Evolutionary conservation across 192 early-diverging fungal genomes (phyloP), one percentile per base, ranked within the genome.

Genomic region (Backusella tuberculispora): DNA sequence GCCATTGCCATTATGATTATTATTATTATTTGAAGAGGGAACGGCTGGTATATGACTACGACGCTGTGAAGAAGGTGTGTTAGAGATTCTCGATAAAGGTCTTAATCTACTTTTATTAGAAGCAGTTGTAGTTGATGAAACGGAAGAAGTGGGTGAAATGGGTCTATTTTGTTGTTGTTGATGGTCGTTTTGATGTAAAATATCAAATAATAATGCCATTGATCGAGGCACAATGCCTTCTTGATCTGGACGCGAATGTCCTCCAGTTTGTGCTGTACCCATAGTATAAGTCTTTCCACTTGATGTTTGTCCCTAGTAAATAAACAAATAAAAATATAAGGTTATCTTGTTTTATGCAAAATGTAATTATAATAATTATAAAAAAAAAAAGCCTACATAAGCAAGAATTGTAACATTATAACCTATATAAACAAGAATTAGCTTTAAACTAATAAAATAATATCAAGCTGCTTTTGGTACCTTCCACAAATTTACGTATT

Each of bases 201-300:
- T 76, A 43, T 73, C 50, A 48, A 92, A 95, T 47, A 95, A 81
- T 71, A 80, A 80, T 48, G 82, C 71, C 69, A 93, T 90, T n/a
- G 92, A 83, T 44, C 92, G 88, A 50, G 93, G 93, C 64, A 95
- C 91, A 64, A 95, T 91, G 29, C 81, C 81, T 56, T 78, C 76
- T 47, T 82, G 47, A 44, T 74, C 71, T 10, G 75, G 19, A 24
- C 70, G 21, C 74, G 80, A 21, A 64, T 76, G 37, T 17, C 60
- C 44, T 15, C 68, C 73, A 44, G 71, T 60, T 14, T 75, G 68
- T n/a, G 85, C 88, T 5, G 95, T 95, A 48, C 95, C 95, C 96
- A 98, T 98, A 17, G 95, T 98, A 79, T 90, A 92, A n/a, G 97
- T 97, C 81, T 98, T 98, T 67, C 97, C 97, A 14, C 90, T 91